Evolutionary conservation across 2,329 filamentous ascomycete genomes (phyloP).

Genomic region (Claviceps quebecensis): DNA sequence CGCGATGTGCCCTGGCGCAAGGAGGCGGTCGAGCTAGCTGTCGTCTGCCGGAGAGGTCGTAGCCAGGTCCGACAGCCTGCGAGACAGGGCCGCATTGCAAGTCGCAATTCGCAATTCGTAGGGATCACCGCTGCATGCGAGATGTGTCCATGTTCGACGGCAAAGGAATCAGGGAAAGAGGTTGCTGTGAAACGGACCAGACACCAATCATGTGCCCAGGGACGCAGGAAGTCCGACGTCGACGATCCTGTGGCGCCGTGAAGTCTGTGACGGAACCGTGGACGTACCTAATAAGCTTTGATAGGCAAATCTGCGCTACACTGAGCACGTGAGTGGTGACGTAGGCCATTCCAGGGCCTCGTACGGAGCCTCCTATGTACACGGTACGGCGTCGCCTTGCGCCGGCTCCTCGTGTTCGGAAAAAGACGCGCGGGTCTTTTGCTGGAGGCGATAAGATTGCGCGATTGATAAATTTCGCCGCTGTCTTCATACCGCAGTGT

Average conservation of each 20-base stretch:
- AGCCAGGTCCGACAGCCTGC: slow-evolving; percentile 29
- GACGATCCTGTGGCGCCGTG: background rate
- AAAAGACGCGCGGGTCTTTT: background rate
- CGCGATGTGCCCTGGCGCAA: slow-evolving; percentile 14
- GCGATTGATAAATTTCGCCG: background rate
- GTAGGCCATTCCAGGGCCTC: slow-evolving; percentile 5
- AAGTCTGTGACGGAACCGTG: background rate
- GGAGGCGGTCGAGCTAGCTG: slow-evolving; percentile 10
- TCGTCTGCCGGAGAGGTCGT: slow-evolving; percentile 21
- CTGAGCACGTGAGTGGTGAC: slow-evolving; percentile 7
- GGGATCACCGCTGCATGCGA: slow-evolving; percentile 1
- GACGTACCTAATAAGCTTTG: too few species aligned
- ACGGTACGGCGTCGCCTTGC: background rate
- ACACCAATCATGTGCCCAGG: background rate
- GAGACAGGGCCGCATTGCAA: slow-evolving; percentile 33
- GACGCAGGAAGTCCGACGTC: background rate
- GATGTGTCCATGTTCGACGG: slow-evolving; percentile 9
- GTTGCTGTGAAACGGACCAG: background rate
- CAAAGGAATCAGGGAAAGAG: background rate
- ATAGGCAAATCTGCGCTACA: too few species aligned
- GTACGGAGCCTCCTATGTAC: too few species aligned
- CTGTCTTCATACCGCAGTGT: background rate
- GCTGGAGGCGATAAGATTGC: slow-evolving; percentile 1
- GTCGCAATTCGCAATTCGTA: slow-evolving; percentile 9
- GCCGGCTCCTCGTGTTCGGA: background rate